Evolutionary conservation across 179 eudicot genomes (phyloP), one percentile per base, ranked within the genome.

Genomic region (Silene noctiflora): DNA sequence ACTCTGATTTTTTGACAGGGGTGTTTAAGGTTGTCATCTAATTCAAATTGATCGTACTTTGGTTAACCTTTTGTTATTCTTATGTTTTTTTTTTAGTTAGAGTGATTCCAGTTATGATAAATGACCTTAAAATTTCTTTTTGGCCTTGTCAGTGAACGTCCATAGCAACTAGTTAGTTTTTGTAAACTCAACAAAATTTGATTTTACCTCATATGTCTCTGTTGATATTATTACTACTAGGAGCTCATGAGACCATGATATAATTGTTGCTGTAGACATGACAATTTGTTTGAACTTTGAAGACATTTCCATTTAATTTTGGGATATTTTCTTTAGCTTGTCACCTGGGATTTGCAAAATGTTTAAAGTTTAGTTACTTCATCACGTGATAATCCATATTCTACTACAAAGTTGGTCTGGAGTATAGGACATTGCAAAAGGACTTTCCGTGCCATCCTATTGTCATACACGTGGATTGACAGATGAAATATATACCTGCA

Each of bases 1-100:
- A 93, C 89, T 46, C 96, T 97, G 44, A 95, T 17, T 66, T 33
- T 29, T 29, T 29, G 33, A 29, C 33, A 29, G 33, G 33, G 33
- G 6, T 24, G 33, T 65, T 65, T 4, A 16, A 14, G 16, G 69
- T 29, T 6, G 17, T 65, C 6, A 42, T 65, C 10, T 29, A 6
- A 16, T 65, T 31, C 13, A 1, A 16, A 65, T 16, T 31, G 9
- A 65, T 65, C 69, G 6, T 42, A 65, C 24, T 20, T 31, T 29
- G 33, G 4, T 1, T 42, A 29, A 14, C 39, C 19, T 42, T 42
- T 42, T 42, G n/a, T n/a, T 62, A 22, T 16, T 62, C 67, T 24
- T 51, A 67, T 3, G 25, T 19, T 67, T 67, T 35, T 67, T 35
- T 19, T 35, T 39, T 19, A 14, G 25, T 35, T 8, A n/a, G 71